phyloP scores from a whole-genome alignment of 768 basidiomycete species.

The Hygrophorus russula region DNA sequence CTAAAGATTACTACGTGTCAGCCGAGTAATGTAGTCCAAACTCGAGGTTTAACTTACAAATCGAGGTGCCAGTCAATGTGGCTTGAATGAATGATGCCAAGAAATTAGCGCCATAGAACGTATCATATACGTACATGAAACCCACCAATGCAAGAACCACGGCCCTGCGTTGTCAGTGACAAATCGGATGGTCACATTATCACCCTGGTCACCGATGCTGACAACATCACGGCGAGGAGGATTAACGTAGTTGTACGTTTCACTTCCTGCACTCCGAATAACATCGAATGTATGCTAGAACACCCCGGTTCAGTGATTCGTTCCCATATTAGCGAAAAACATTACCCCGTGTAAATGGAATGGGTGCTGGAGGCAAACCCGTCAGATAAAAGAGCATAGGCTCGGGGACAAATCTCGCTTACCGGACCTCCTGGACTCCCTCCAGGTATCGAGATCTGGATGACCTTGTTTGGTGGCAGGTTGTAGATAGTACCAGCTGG shows the following conservation, averaged over 20 bases:
- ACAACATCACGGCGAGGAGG: slow-evolving; percentile 47
- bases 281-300: slow-evolving; percentile 34
- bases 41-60: slow-evolving; percentile 15
- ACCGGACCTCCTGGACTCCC: slow-evolving; percentile 27
- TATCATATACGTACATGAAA: neutral
- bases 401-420: slow-evolving; percentile 8
- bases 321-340: neutral
- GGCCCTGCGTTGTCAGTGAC: slow-evolving; percentile 40
- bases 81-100: slow-evolving; percentile 13
- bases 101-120: neutral
- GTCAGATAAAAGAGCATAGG: neutral
- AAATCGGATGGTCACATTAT: slow-evolving; percentile 38
- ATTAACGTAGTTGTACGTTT: slow-evolving; percentile 32
- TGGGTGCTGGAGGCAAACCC: slow-evolving; percentile 17
- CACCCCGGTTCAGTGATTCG: neutral
- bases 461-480: slow-evolving; percentile 31
- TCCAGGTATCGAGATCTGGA: slow-evolving; percentile 20
- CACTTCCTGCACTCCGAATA: slow-evolving; percentile 27
- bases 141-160: slow-evolving; percentile 39
- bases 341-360: slow-evolving; percentile 27
- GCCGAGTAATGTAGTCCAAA: neutral
- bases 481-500: slow-evolving; percentile 36
- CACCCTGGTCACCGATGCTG: slow-evolving; percentile 9
- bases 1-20: neutral
- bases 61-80: slow-evolving; percentile 46